A percentile compares a stretch with the other conserved stretches of the same genome.
These are phyloP conservation scores for Arthroderma sp. DNA, from an alignment of 2,329 filamentous ascomycete species.

Conservation along the genomic window DNA sequence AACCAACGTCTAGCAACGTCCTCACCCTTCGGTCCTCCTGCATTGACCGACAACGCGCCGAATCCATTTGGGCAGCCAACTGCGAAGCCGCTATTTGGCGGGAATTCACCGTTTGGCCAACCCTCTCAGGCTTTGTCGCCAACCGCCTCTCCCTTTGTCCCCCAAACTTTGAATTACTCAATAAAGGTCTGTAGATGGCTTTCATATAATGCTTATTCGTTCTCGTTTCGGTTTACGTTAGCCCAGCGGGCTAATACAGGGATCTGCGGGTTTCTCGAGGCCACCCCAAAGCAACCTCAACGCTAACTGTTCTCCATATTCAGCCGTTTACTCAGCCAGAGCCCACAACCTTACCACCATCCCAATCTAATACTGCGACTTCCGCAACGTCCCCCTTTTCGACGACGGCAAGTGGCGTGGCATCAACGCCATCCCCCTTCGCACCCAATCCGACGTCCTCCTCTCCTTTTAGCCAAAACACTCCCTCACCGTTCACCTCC, in stretches of 20 bases:
- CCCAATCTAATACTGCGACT: not conserved
- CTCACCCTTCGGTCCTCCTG: not conserved
- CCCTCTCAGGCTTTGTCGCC: slow-evolving; percentile 6
- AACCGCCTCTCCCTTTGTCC: slow-evolving; percentile 8
- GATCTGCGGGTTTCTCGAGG: too few species aligned
- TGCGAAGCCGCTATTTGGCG: not conserved
- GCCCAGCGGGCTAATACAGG: not conserved
- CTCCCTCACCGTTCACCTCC: not conserved
- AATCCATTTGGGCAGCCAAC: too few species aligned
- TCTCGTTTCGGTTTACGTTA: not conserved
- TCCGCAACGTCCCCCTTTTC: not conserved
- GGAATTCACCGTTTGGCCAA: not conserved
- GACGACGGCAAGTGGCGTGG: not conserved
- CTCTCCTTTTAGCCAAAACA: not conserved
- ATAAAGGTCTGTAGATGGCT: not conserved
- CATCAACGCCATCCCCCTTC: not conserved
- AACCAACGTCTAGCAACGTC: not conserved
- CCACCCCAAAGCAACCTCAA: too few species aligned
- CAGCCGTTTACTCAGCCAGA: too few species aligned
- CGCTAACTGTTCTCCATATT: too few species aligned
- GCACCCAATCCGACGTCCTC: not conserved
- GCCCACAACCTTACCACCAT: too few species aligned
- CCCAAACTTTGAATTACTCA: slow-evolving; percentile 3
- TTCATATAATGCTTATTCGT: not conserved
- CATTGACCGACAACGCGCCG: not conserved